Conservation (phyloP, 2,329 filamentous ascomycete species). For the Aspergillus sergii region DNA sequence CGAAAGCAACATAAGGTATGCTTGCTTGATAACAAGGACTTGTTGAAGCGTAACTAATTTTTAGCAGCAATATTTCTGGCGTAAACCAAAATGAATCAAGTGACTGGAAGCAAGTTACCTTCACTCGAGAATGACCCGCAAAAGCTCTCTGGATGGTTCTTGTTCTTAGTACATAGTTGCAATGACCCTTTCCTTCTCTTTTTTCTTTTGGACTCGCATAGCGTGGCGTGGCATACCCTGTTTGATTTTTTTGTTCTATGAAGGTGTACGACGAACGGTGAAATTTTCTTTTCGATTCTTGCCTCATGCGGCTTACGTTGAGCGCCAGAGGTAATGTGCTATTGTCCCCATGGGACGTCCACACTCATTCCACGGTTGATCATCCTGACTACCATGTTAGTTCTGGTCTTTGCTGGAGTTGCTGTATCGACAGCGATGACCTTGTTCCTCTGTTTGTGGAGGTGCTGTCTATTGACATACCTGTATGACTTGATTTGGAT, state of each 20-base stretch:
- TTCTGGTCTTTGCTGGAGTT: conserved; percentile 1
- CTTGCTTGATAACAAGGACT: conserved; percentile 3
- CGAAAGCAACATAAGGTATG: conserved; percentile 96
- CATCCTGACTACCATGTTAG: neutral
- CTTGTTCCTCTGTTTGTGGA: conserved; percentile 5
- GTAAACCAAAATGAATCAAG: conserved; percentile 56
- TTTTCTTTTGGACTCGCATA: conserved; percentile 38
- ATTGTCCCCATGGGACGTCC: conserved; percentile 14
- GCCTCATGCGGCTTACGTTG: conserved; percentile 5
- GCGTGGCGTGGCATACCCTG: conserved; percentile 47
- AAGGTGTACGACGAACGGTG: conserved; percentile 27
- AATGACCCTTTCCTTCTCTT: conserved; percentile 25
- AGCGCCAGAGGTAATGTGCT: conserved; percentile 9
- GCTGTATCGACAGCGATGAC: conserved; percentile 8
- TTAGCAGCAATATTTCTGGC: conserved; percentile 71
- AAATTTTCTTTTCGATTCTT: conserved; percentile 15
- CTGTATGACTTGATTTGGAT: conserved; percentile 6
- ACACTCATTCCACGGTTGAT: conserved; percentile 6
- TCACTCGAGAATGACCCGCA: conserved; percentile 8
- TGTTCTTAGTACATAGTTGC: conserved; percentile 40
- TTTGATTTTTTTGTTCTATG: conserved; percentile 29
- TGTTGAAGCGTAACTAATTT: conserved; percentile 22
- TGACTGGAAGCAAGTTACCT: conserved; percentile 2
- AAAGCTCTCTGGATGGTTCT: conserved; percentile 14
- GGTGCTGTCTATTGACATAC: conserved; percentile 9